Base-by-base conservation (phyloP, 768 basidiomycete genomes). In the Pisolithus tinctorius region DNA sequence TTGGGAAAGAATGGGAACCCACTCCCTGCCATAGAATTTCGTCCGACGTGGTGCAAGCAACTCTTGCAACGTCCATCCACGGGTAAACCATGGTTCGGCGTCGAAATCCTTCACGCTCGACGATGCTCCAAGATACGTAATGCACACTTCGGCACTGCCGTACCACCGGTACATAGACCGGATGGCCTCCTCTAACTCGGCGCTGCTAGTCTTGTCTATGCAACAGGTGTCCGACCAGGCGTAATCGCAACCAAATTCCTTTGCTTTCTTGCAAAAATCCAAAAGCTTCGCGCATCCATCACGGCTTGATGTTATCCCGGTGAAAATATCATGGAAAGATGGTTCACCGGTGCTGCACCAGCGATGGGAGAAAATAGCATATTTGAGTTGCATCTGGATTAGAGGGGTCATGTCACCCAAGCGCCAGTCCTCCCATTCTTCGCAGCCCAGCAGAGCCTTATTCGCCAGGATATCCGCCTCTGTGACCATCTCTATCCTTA, bases 141-240 rank as follows among this genome's bases (percentile, higher is more conserved):
- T 50, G 25, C 49, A 50, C 11, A 50, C 25, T 14, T 43, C 26
- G 8, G 20, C 27, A 20, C 16, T 31, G 27, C 45, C 14, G 16
- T 45, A 45, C 45, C 45, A 45, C n/a, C 29, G 27, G 16, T 30
- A 50, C 49, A 50, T 50, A 4, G 49, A 50, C 27, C 49, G 42
- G 14, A 45, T 50, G 10, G 49, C 40, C 34, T 50, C 49, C 14
- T 50, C 49, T 6, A 50, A 30, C 11, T 50, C 49, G 3, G 49
- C n/a, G 10, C 49, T 50, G 48, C 48, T 49, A 16, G 45, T 34
- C 23, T 53, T 59, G 50, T 59, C 48, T 41, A 57, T 54, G 42
- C 58, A 59, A 20, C 48, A 51, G 5, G 49, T 50, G 26, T 50
- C 49, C n/a, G 49, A 50, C 49, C 49, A 50, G 16, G 43, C 49